Evolutionary conservation across 1,284 basidiomycete species (phyloP).

Genomic region (Ustilago nuda): DNA sequence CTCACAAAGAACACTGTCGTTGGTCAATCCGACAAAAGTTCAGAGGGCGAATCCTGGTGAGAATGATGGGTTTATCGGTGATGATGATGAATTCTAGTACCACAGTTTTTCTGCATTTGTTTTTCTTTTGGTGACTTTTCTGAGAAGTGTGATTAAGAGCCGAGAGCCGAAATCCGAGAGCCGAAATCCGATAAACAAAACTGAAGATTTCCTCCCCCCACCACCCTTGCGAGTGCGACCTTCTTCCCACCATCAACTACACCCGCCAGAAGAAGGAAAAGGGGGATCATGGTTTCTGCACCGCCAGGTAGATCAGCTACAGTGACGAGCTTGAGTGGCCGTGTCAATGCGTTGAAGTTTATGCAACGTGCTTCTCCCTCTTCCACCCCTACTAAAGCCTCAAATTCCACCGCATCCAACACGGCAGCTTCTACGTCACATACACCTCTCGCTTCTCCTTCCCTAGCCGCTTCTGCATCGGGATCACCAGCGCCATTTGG

Average conservation of each 20-base stretch:
- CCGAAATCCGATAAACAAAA: background rate
- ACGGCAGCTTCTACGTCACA: slow-evolving; percentile 6
- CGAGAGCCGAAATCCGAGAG: background rate
- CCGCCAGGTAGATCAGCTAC: slow-evolving; percentile 46
- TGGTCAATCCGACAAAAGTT: slow-evolving; percentile 44
- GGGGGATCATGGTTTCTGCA: slow-evolving; percentile 22
- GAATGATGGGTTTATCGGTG: slow-evolving; percentile 39
- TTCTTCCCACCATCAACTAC: slow-evolving; percentile 8
- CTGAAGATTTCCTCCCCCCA: background rate
- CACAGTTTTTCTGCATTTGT: slow-evolving; percentile 2
- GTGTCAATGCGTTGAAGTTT: slow-evolving; percentile 52
- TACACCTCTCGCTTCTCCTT: slow-evolving; percentile 8
- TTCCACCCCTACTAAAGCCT: background rate
- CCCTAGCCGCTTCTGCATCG: background rate
- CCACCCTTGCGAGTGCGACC: background rate
- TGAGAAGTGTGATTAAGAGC: background rate
- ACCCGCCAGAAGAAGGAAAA: background rate
- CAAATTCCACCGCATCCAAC: background rate
- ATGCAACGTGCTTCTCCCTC: slow-evolving; percentile 47
- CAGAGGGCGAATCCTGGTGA: slow-evolving; percentile 32
- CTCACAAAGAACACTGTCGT: slow-evolving; percentile 20
- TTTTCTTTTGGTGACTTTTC: background rate
- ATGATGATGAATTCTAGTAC: slow-evolving; percentile 11
- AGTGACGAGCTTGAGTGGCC: slow-evolving; percentile 46
- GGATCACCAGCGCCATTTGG: slow-evolving; percentile 12